Evolutionary conservation across 495 filamentous ascomycete species (phyloP), one percentile per base, ranked within the genome.

Genomic region (Aspergillus sclerotioniger): DNA sequence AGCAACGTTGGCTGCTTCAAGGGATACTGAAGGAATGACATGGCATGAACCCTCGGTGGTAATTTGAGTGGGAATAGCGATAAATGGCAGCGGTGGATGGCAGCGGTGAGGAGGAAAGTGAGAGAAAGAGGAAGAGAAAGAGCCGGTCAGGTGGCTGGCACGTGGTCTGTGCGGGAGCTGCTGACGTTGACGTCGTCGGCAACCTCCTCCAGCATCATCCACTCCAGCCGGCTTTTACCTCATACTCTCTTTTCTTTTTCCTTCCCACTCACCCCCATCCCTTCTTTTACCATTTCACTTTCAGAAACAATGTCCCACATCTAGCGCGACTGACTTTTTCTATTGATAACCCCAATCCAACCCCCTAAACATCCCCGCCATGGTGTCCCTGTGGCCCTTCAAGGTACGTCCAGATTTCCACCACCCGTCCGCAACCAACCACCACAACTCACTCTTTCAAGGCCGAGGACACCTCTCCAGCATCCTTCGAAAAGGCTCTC

Each of bases 401-500:
- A 87, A 82, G 76, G 87, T 90, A 71, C 69, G 74, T 25, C 32
- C 41, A 17, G 47, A 8, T 12, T 31, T 10, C 17, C 33, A 7
- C 6, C 20, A 44, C 17, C 19, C 21, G 33, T 21, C 37, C 45
- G 25, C 3, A 51, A 19, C 8, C 29, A 13, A 61, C 15, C 28
- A 28, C 43, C 52, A n/a, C n/a, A 28, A 54, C 53, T 57, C 15
- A 50, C 53, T 51, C 35, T 41, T 19, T 55, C 15, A 64, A 95
- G 90, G 84, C 87, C 73, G 83, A 91, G 58, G 85, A 90, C 64
- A 88, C 83, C 69, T 96, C 92, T 62, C 88, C 93, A 2, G 93
- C 92, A 39, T 89, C 86, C 6, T 98, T 98, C 65, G 94, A 98
- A 72, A 96, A 91, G 75, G 83, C 87, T 0, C 86, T 98, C 43